These are phyloP conservation scores for Artemisia annua DNA, from an alignment of 129 eudicot genomes.

Conservation along the genomic window DNA sequence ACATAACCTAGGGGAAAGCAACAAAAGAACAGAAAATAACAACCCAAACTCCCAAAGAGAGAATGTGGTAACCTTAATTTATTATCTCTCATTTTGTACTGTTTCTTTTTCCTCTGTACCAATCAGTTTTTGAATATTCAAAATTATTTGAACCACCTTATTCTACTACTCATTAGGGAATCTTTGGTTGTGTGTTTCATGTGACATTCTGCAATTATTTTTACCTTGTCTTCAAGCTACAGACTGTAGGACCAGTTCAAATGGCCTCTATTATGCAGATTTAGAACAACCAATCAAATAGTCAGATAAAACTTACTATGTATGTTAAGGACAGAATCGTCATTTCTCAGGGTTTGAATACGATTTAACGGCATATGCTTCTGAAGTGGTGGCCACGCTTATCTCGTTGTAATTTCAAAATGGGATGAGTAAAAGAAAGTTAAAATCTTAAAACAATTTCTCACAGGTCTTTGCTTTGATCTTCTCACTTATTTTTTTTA, in stretches of 20 bases:
- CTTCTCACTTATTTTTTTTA: not conserved
- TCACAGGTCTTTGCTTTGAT: too few species aligned
- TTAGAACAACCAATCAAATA: conserved; percentile 32
- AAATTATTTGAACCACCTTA: conserved; percentile 20
- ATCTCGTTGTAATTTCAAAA: not conserved
- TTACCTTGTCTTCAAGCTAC: conserved; percentile 11
- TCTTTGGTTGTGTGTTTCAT: conserved; percentile 35
- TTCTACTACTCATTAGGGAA: conserved; percentile 31
- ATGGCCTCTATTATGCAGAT: conserved; percentile 23
- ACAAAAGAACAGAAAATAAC: not conserved
- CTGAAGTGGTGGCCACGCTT: not conserved
- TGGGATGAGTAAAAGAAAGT: too few species aligned
- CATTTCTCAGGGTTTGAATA: conserved; percentile 16
- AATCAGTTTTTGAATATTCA: conserved; percentile 26
- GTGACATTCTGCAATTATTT: conserved; percentile 27
- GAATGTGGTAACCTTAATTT: conserved; percentile 21
- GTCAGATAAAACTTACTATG: not conserved
- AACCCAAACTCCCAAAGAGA: conserved; percentile 14
- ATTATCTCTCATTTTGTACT: conserved; percentile 19
- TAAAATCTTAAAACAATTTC: too few species aligned
- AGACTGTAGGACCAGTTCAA: conserved; percentile 37
- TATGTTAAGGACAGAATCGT: conserved; percentile 19
- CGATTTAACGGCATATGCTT: not conserved
- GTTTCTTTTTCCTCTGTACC: conserved; percentile 26
- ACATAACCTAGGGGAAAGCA: not conserved